Evolutionary conservation across 2,329 filamentous ascomycete genomes (phyloP).

Genomic region (Scolecobasidium constrictum): DNA sequence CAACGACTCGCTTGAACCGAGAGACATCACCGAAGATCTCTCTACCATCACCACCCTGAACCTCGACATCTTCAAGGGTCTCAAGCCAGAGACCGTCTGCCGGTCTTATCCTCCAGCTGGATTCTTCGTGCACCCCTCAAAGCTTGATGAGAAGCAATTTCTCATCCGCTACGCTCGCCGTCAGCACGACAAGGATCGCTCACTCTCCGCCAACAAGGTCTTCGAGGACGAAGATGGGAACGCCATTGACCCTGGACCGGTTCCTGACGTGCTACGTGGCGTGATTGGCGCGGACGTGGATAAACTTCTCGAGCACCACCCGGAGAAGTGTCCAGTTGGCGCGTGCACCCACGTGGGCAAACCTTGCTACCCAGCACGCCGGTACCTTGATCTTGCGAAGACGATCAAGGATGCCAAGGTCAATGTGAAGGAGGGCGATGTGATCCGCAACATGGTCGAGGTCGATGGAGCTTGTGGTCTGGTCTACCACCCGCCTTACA

Average conservation of each 20-base stretch:
- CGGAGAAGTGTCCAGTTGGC: not conserved
- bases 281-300: not conserved
- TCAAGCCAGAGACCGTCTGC: not conserved
- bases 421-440: not conserved
- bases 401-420: not conserved
- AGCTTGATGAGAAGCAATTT: too few relatives aligned
- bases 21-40: too few relatives aligned
- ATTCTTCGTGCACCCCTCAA: not conserved
- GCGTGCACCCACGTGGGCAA: not conserved
- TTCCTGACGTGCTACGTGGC: not conserved
- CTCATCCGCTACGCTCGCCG: too few relatives aligned
- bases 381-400: not conserved
- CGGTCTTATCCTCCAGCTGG: not conserved
- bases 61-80: too few relatives aligned
- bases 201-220: not conserved
- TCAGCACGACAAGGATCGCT: not conserved
- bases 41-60: too few relatives aligned
- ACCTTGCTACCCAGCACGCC: not conserved
- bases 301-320: not conserved
- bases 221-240: not conserved
- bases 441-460: not conserved
- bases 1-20: too few relatives aligned
- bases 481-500: not conserved
- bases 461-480: not conserved
- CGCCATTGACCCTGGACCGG: not conserved